A percentile compares a stretch with the other conserved stretches of the same genome.
Evolutionary conservation across 2,329 filamentous ascomycete species (phyloP).

Genomic region (Penicillium decumbens): DNA sequence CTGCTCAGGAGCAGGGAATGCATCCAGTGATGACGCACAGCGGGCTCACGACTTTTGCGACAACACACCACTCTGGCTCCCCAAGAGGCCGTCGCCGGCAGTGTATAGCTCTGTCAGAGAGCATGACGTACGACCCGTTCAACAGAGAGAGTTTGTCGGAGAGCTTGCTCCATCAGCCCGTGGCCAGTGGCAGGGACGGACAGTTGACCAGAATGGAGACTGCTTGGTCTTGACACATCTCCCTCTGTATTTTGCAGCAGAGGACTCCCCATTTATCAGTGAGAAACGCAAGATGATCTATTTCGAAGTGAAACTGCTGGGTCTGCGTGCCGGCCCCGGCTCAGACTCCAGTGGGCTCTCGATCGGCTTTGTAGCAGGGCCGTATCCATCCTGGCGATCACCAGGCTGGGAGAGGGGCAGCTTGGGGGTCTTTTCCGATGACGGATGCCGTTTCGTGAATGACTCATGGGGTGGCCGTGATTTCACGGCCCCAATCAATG

Average conservation of each 20-base stretch:
- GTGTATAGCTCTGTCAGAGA: constrained; percentile 43
- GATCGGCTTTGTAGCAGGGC: constrained; percentile 57
- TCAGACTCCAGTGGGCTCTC: constrained; percentile 52
- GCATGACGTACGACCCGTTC: constrained; percentile 45
- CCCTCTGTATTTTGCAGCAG: constrained; percentile 53
- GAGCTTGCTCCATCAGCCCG: constrained; percentile 34
- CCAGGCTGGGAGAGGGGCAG: constrained; percentile 62
- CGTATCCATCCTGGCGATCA: constrained; percentile 58
- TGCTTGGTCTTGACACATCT: constrained; percentile 51
- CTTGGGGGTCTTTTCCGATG: constrained; percentile 59
- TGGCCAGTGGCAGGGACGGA: constrained; percentile 46
- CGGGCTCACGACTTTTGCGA: constrained; percentile 55
- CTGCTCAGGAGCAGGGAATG: constrained; percentile 55
- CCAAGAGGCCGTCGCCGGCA: constrained; percentile 41
- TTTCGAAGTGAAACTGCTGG: constrained; percentile 53
- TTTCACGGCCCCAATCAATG: constrained; percentile 51
- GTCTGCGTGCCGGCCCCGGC: constrained; percentile 39
- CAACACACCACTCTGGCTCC: constrained; percentile 49
- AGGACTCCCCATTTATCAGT: constrained; percentile 49
- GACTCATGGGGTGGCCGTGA: constrained; percentile 57
- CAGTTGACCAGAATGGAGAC: constrained; percentile 44
- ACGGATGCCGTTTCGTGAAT: constrained; percentile 60
- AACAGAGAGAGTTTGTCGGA: constrained; percentile 41
- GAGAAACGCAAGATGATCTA: constrained; percentile 52
- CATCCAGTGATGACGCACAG: constrained; percentile 50